A percentile compares a stretch with the other conserved stretches of the same genome.
Evolutionary conservation across 2,329 filamentous ascomycete genomes (phyloP).

Genomic region (Geosmithia flava): DNA sequence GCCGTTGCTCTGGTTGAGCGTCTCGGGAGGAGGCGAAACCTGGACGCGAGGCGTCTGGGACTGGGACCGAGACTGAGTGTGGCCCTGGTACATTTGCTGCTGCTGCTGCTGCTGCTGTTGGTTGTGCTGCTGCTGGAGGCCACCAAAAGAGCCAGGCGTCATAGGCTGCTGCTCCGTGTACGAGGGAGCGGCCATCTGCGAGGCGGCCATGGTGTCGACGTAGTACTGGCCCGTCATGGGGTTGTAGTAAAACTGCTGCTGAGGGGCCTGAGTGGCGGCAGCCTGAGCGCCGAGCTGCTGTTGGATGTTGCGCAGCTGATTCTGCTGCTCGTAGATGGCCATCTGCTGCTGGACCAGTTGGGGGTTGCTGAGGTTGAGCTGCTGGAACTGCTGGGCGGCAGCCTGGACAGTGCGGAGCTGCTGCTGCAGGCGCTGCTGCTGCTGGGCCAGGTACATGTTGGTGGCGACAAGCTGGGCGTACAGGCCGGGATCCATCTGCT

Average conservation of each 20-base stretch:
- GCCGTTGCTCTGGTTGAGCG: slow-evolving; percentile 21
- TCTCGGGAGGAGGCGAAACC: slow-evolving; percentile 66
- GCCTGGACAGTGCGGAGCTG: slow-evolving; percentile 77
- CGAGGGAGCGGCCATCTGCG: slow-evolving; percentile 20
- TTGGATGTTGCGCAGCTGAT: slow-evolving; percentile 25
- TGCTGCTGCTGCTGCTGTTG: slow-evolving; percentile 33
- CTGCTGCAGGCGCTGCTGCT: slow-evolving; percentile 90
- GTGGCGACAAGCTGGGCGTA: slow-evolving; percentile 85
- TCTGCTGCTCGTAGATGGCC: slow-evolving; percentile 31
- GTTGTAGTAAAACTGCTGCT: slow-evolving; percentile 72
- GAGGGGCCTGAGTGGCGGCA: slow-evolving; percentile 44
- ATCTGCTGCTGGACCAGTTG: slow-evolving; percentile 35
- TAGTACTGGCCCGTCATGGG: slow-evolving; percentile 79
- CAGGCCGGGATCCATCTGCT: slow-evolving; percentile 71
- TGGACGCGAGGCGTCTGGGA: slow-evolving; percentile 59
- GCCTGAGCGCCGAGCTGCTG: slow-evolving; percentile 23
- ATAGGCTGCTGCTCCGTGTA: slow-evolving; percentile 32
- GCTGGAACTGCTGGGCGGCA: slow-evolving; percentile 72
- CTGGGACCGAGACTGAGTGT: slow-evolving; percentile 17
- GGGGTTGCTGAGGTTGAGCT: slow-evolving; percentile 52
- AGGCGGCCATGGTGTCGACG: slow-evolving; percentile 49
- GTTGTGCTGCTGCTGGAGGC: slow-evolving; percentile 10
- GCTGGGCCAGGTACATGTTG: slow-evolving; percentile 84
- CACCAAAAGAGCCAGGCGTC: slow-evolving; percentile 12
- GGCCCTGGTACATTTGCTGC: slow-evolving; percentile 15